Base-by-base conservation (phyloP, 1,284 basidiomycete genomes). In the Heliocybe sulcata region DNA sequence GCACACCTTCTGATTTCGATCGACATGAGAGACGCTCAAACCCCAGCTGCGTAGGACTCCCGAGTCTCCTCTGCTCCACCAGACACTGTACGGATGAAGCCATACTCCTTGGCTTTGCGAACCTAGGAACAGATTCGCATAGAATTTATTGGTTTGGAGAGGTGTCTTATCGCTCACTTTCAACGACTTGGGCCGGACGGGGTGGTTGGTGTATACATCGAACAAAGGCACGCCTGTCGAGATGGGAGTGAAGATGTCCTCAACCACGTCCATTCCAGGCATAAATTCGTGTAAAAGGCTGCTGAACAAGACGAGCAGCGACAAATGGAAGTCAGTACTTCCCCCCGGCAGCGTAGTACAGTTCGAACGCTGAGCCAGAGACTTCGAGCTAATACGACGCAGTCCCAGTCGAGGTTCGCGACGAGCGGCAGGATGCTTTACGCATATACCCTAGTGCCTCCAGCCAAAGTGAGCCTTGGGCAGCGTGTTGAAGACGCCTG, bases 121-220 rank as follows among this genome's bases (percentile, higher is more conserved):
- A 6, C 47, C 47, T 4, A 49, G 47, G 47, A 49, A 49, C 12
- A 49, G 47, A 22, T 49, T 49, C 47, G 47, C 47, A 22, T 49
- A 49, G 47, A 49, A 49, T 22, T 49, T 49, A 22, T 49, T 49
- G 4, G 47, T 49, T 11, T 25, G 47, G 12, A 49, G 22, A 25
- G 47, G 47, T 3, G n/a, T 12, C 22, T 14, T 16, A n/a, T 49
- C 27, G 22, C 16, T 16, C 14, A 49, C 47, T 20, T 42, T 42
- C 14, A 49, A 16, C 47, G 47, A 49, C n/a, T 49, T 49, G 14
- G 23, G 22, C 6, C 27, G 47, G 8, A 49, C 47, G 22, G 47
- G 47, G 27, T 49, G 47, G 27, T 26, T 49, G 47, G 47, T 25
- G n/a, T 49, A 29, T 20, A 49, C 47, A 49, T 25, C 47, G 47